Percentiles rank a stretch among this genome's conserved stretches.
Conservation (phyloP, 345 rosid genomes). For the Excoecaria agallocha region DNA sequence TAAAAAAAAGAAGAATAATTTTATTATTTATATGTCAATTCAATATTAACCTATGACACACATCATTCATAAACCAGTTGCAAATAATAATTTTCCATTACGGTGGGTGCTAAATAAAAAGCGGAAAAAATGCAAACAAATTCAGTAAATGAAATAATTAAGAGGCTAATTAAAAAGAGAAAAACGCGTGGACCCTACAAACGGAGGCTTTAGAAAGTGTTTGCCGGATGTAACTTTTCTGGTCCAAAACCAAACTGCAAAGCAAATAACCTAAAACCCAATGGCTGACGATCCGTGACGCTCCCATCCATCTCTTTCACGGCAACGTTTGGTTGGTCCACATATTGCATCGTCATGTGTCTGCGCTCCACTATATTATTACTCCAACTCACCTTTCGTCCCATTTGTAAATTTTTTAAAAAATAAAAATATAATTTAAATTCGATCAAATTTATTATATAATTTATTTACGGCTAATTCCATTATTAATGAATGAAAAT, state of each 20-base stretch:
- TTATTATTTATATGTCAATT: too few species aligned
- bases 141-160: neutral
- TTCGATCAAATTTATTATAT: too few species aligned
- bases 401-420: too few species aligned
- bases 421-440: too few species aligned
- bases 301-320: slow-evolving; percentile 13
- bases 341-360: neutral
- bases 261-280: slow-evolving; percentile 41
- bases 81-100: too few species aligned
- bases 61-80: too few species aligned
- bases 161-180: neutral
- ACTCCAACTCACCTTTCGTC: neutral
- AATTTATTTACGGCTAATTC: too few species aligned
- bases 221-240: slow-evolving; percentile 20
- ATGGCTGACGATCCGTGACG: slow-evolving; percentile 44
- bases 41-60: too few species aligned
- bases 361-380: neutral
- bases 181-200: slow-evolving; percentile 54
- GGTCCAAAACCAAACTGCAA: slow-evolving; percentile 45
- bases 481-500: too few species aligned
- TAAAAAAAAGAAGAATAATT: too few species aligned
- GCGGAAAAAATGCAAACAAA: too few species aligned
- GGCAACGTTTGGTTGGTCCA: slow-evolving; percentile 26
- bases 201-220: slow-evolving; percentile 21
- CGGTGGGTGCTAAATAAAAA: too few species aligned